A percentile compares a stretch with the other conserved stretches of the same genome.
Conservation (phyloP, 2,329 filamentous ascomycete species). For the Phyllosticta citriasiana region DNA sequence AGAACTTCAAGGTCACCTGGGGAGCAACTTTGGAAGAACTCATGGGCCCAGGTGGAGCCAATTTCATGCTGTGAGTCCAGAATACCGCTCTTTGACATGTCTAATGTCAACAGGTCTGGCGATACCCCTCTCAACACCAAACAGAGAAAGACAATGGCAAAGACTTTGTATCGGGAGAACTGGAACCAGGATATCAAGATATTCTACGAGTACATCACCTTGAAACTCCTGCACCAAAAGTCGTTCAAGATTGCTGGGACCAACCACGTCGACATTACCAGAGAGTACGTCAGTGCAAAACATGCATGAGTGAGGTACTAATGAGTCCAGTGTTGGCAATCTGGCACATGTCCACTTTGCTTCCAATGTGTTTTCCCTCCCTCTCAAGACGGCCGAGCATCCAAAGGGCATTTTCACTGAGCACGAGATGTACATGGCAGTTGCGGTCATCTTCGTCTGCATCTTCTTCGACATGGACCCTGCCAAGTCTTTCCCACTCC, state of each 20-base stretch:
- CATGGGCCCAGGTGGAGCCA: conserved; percentile 45
- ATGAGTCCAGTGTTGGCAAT: conserved; percentile 34
- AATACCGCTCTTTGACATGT: not conserved
- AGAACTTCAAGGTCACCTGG: conserved; percentile 55
- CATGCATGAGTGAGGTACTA: not conserved
- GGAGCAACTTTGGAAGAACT: conserved; percentile 48
- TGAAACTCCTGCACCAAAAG: conserved; percentile 51
- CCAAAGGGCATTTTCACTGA: conserved; percentile 46
- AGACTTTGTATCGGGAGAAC: conserved; percentile 47
- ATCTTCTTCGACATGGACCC: conserved; percentile 59
- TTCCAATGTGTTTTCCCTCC: conserved; percentile 44
- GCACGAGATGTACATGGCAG: conserved; percentile 48
- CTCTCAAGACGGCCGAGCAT: conserved; percentile 43
- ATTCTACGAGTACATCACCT: conserved; percentile 56
- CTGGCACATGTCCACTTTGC: conserved; percentile 47
- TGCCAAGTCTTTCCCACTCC: conserved; percentile 55
- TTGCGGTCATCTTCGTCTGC: conserved; percentile 55
- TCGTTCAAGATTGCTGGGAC: conserved; percentile 49
- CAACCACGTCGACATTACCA: conserved; percentile 55
- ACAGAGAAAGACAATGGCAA: conserved; percentile 26
- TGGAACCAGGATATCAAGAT: conserved; percentile 54
- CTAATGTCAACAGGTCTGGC: conserved; percentile 15
- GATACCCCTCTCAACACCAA: conserved; percentile 21
- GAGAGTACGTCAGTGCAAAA: conserved; percentile 31
- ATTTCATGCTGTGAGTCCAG: conserved; percentile 42